phyloP scores from a whole-genome alignment of 2,329 filamentous ascomycete genomes.

The Curvularia sp. region DNA sequence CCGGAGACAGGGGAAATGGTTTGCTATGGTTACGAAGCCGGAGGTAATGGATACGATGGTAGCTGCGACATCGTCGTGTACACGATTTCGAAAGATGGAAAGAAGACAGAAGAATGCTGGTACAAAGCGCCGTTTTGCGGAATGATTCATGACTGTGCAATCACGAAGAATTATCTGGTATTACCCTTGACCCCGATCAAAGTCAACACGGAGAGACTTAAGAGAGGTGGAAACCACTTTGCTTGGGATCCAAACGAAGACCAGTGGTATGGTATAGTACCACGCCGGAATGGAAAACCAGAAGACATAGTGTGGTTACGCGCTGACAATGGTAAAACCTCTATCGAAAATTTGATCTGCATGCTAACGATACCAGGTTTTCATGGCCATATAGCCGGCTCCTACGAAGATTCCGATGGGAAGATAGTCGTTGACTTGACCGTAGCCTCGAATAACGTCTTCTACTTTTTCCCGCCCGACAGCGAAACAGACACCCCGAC shows the following conservation, averaged over 20 bases:
- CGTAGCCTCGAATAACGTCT: conserved; percentile 54
- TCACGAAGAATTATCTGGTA: conserved; percentile 52
- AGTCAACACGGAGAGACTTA: conserved; percentile 45
- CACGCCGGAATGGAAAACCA: conserved; percentile 58
- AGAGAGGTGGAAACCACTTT: conserved; percentile 52
- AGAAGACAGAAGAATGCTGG: conserved; percentile 52
- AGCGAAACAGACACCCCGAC: conserved; percentile 29
- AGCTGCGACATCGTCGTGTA: conserved; percentile 52
- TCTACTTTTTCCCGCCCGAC: conserved; percentile 54
- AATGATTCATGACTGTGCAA: conserved; percentile 52
- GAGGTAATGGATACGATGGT: conserved; percentile 45
- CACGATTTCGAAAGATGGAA: conserved; percentile 49
- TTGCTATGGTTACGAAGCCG: conserved; percentile 54
- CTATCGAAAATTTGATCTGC: background rate
- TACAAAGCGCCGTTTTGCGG: conserved; percentile 51
- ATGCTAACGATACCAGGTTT: conserved; percentile 37
- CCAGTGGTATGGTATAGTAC: conserved; percentile 64
- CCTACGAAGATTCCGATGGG: conserved; percentile 51
- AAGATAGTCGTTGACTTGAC: conserved; percentile 52
- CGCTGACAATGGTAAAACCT: conserved; percentile 57
- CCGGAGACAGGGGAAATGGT: conserved; percentile 54
- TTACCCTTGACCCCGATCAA: conserved; percentile 52
- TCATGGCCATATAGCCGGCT: conserved; percentile 54
- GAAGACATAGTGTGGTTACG: conserved; percentile 63
- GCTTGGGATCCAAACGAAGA: conserved; percentile 59